Evolutionary conservation across 768 basidiomycete species (phyloP).

Genomic region (Suillus subluteus): DNA sequence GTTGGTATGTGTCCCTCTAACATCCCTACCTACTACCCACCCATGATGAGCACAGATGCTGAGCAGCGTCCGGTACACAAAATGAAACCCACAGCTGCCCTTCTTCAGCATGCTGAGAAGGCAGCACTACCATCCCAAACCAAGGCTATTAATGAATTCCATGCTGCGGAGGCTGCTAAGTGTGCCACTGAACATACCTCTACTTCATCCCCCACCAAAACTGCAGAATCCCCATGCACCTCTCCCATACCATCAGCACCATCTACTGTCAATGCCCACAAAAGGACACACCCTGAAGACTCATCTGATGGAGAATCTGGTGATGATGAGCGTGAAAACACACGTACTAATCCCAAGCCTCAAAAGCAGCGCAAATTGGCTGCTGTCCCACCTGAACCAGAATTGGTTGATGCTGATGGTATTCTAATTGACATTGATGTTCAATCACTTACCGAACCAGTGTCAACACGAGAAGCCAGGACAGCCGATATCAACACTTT

Average conservation of each 20-base stretch:
- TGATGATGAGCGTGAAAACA: not conserved
- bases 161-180: not conserved
- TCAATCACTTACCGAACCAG: not conserved
- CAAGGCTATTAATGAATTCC: not conserved
- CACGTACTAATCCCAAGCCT: not conserved
- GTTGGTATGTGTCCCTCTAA: not conserved
- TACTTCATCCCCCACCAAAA: not conserved
- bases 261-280: not conserved
- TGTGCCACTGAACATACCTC: not conserved
- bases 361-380: not conserved
- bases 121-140: not conserved
- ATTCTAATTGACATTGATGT: not conserved
- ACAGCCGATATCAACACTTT: not conserved
- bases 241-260: not conserved
- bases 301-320: not conserved
- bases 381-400: not conserved
- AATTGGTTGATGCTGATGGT: not conserved
- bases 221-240: not conserved
- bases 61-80: not conserved
- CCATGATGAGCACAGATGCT: not conserved
- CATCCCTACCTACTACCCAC: not conserved
- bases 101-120: not conserved
- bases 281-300: not conserved
- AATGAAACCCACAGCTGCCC: not conserved
- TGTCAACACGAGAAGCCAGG: not conserved